A percentile compares a stretch with the other conserved stretches of the same genome.
These are phyloP conservation scores for Leccinellum albellum DNA, from an alignment of 768 basidiomycete species.

Conservation along the genomic window DNA sequence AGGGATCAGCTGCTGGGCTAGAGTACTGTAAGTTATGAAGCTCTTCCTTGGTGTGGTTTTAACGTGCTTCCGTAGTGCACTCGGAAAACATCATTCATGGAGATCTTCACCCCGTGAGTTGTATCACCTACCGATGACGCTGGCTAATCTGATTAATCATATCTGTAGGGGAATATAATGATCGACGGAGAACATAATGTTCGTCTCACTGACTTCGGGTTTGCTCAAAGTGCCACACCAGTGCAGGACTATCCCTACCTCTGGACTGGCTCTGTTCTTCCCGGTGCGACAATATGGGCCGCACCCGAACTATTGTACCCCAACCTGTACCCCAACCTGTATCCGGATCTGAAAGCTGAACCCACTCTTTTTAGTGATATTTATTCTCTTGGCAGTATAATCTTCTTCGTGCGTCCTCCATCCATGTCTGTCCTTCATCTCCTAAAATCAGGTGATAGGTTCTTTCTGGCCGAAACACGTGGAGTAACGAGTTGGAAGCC, in stretches of 20 bases:
- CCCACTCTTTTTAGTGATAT: background rate
- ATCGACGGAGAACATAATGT: background rate
- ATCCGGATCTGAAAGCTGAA: background rate
- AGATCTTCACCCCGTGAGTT: slow-evolving; percentile 6
- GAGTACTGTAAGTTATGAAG: background rate
- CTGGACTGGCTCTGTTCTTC: background rate
- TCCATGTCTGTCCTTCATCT: background rate
- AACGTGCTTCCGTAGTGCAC: background rate
- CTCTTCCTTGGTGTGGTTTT: background rate
- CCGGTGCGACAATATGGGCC: background rate
- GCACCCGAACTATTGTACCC: slow-evolving; percentile 5
- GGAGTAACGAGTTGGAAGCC: background rate
- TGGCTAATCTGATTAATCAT: background rate
- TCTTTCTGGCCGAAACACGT: background rate
- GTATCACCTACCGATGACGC: background rate
- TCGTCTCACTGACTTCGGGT: slow-evolving; percentile 4
- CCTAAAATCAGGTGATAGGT: background rate
- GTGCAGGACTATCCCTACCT: background rate
- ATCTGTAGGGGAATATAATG: background rate
- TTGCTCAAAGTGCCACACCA: background rate
- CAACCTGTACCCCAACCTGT: background rate
- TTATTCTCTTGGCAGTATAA: slow-evolving; percentile 4
- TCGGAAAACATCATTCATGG: background rate
- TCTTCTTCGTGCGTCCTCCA: background rate
- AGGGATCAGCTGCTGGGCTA: slow-evolving; percentile 1